Evolutionary conservation across 1,139 yeast species (phyloP).

Genomic region (Scheffersomyces parashehatae): DNA sequence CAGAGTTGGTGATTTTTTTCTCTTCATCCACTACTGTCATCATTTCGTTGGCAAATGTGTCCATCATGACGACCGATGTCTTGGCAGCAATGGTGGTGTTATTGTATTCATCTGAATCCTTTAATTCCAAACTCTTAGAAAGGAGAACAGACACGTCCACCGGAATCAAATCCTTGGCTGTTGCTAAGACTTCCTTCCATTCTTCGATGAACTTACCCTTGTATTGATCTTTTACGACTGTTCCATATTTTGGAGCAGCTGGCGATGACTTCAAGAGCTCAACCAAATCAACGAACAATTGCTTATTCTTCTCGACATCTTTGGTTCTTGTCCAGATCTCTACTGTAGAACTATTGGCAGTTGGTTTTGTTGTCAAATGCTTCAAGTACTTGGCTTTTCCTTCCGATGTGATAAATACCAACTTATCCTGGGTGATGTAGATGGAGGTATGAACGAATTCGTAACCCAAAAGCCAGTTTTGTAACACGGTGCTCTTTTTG

Average conservation of each 20-base stretch:
- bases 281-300: conserved; percentile 62
- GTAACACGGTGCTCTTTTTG: conserved; percentile 84
- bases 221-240: conserved; percentile 69
- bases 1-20: conserved; percentile 67
- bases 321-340: conserved; percentile 79
- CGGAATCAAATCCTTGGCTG: conserved; percentile 23
- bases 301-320: conserved; percentile 73
- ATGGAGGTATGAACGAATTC: conserved; percentile 91
- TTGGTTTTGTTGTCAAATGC: conserved; percentile 45
- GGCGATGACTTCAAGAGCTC: conserved; percentile 37
- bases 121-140: conserved; percentile 62
- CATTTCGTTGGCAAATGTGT: conserved; percentile 85
- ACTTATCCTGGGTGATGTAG: conserved; percentile 60
- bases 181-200: conserved; percentile 56
- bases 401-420: conserved; percentile 73
- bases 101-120: conserved; percentile 77
- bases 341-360: conserved; percentile 45
- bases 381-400: conserved; percentile 84
- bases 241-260: conserved; percentile 45
- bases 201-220: conserved; percentile 83
- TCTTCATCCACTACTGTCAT: conserved; percentile 87
- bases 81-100: conserved; percentile 71
- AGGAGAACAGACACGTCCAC: conserved; percentile 42
- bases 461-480: conserved; percentile 91
- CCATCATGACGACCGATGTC: conserved; percentile 80